These are phyloP conservation scores for Aegilops tauschii DNA, from an alignment of 176 grass and related monocot species.

Conservation along the genomic window DNA sequence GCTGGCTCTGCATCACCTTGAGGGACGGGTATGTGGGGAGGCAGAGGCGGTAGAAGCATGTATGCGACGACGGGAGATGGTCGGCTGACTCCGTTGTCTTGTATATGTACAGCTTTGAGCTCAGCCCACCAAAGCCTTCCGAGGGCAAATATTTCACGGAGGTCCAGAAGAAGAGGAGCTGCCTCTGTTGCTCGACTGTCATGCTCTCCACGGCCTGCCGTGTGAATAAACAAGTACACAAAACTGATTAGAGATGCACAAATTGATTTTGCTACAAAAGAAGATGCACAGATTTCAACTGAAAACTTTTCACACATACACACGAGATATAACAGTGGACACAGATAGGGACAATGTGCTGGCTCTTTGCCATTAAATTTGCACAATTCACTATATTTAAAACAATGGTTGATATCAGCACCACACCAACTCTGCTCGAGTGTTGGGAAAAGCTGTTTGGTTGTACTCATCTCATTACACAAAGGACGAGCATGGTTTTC, in stretches of 20 bases:
- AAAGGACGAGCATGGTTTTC: not conserved
- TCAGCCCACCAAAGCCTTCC: slow-evolving; percentile 80
- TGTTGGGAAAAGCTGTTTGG: no score
- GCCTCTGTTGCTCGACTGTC: slow-evolving; percentile 70
- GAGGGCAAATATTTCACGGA: slow-evolving; percentile 87
- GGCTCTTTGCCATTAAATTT: not conserved
- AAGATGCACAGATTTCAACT: not conserved
- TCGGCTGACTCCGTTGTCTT: slow-evolving; percentile 62
- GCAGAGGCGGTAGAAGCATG: slow-evolving; percentile 95
- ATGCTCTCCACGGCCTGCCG: slow-evolving; percentile 76
- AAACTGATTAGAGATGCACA: not conserved
- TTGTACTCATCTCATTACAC: slow-evolving; percentile 10
- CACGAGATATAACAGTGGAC: not conserved
- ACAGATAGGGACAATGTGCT: not conserved
- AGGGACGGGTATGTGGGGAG: slow-evolving; percentile 69
- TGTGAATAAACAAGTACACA: slow-evolving; percentile 11
- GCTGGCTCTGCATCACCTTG: slow-evolving; percentile 49
- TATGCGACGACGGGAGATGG: slow-evolving; percentile 82
- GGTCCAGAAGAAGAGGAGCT: slow-evolving; percentile 95
- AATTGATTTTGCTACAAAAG: not conserved
- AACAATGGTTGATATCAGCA: not conserved
- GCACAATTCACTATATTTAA: not conserved
- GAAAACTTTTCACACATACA: not conserved
- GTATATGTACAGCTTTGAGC: slow-evolving; percentile 87
- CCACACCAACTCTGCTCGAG: not conserved